A percentile compares a stretch with the other conserved stretches of the same genome.
Evolutionary conservation across 306 rosid genomes (phyloP).

Genomic region (Cercis canadensis): DNA sequence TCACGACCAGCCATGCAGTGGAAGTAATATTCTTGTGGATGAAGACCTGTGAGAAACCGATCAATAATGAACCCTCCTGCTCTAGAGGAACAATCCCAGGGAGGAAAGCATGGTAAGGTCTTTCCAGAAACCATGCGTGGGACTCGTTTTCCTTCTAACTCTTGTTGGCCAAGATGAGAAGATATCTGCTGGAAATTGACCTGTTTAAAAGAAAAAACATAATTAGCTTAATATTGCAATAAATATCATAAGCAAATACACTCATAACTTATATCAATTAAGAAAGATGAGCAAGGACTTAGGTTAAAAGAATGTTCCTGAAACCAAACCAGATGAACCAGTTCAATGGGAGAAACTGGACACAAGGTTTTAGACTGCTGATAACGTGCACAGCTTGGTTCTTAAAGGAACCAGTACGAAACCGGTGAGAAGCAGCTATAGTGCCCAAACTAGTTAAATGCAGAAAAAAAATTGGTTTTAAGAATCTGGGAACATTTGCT

Average conservation of each 20-base stretch:
- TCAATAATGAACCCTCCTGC: constrained; percentile 95
- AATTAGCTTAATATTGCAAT: constrained; percentile 23
- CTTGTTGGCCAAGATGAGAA: constrained; percentile 95
- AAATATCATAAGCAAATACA: not conserved
- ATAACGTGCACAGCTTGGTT: not conserved
- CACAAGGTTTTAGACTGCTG: constrained; percentile 23
- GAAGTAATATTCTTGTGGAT: constrained; percentile 92
- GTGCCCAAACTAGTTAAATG: not conserved
- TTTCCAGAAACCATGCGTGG: constrained; percentile 99
- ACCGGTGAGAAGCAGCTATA: constrained; percentile 10
- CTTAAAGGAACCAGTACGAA: not conserved
- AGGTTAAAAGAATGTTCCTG: not conserved
- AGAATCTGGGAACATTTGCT: not conserved
- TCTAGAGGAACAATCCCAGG: constrained; percentile 96
- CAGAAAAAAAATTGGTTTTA: too few relatives aligned
- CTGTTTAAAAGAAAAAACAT: constrained; percentile 56
- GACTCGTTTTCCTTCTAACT: constrained; percentile 92
- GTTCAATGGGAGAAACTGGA: not conserved
- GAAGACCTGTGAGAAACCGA: constrained; percentile 96
- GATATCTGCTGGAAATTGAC: constrained; percentile 96
- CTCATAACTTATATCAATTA: not conserved
- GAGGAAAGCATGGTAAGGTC: constrained; percentile 88
- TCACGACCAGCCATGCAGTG: constrained; percentile 99
- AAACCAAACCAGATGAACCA: constrained; percentile 1
- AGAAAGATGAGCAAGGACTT: not conserved